Conservation (phyloP, 140 eudicot species). For the Cichorium intybus region DNA sequence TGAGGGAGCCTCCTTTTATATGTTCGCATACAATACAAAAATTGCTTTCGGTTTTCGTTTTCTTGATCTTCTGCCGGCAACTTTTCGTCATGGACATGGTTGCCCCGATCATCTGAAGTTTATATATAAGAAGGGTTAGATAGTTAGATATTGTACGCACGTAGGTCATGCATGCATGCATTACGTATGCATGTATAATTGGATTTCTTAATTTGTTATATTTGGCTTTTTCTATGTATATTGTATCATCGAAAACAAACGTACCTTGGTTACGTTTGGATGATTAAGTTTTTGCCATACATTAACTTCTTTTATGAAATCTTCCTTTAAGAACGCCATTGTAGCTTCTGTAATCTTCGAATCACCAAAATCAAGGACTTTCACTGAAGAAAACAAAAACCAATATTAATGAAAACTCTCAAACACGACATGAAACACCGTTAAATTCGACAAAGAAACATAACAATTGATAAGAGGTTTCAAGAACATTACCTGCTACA, state of each 20-base stretch:
- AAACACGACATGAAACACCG: background rate
- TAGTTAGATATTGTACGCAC: background rate
- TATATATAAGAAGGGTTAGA: background rate
- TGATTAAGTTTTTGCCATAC: constrained; percentile 33
- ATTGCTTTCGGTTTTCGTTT: constrained; percentile 4
- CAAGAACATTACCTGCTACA: constrained; percentile 7
- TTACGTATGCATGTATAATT: background rate
- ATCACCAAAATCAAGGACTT: constrained; percentile 30
- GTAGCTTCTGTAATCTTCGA: background rate
- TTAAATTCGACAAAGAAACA: background rate
- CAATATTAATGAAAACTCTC: background rate
- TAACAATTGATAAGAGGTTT: background rate
- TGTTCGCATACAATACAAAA: constrained; percentile 28
- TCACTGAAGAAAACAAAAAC: constrained; percentile 11
- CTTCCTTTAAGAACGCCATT: constrained; percentile 18
- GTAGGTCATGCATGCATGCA: too few relatives aligned
- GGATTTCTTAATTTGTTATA: background rate
- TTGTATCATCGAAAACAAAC: background rate
- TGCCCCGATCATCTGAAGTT: constrained; percentile 35
- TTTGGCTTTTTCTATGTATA: too few relatives aligned
- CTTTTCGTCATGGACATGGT: constrained; percentile 25
- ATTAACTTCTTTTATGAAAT: constrained; percentile 22
- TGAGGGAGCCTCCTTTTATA: constrained; percentile 22
- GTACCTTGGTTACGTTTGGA: constrained; percentile 32
- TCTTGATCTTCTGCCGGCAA: constrained; percentile 9